Evolutionary conservation across 2,329 filamentous ascomycete genomes (phyloP).

Genomic region (Aurifilum marmelostoma): DNA sequence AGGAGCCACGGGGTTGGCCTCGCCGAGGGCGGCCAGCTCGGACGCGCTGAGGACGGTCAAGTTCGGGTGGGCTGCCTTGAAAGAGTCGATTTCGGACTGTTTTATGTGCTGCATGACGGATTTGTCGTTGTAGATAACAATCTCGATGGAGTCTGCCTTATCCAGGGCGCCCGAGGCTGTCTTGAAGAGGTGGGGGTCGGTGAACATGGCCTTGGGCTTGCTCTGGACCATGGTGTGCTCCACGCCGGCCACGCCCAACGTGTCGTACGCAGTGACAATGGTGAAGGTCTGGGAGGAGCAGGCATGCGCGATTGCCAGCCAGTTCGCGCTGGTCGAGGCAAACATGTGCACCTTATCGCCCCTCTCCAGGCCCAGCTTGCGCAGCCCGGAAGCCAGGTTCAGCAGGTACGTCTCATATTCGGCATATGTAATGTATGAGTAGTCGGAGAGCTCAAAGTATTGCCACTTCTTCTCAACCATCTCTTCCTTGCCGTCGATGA

Average conservation of each 20-base stretch:
- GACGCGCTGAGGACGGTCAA: conserved; percentile 58
- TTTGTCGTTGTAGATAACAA: conserved; percentile 65
- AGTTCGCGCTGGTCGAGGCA: conserved; percentile 81
- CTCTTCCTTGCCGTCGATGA: conserved; percentile 76
- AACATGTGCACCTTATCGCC: conserved; percentile 78
- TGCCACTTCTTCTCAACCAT: conserved; percentile 91
- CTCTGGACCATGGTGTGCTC: conserved; percentile 86
- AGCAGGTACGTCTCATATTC: conserved; percentile 75
- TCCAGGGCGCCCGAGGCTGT: conserved; percentile 61
- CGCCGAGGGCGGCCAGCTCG: conserved; percentile 59
- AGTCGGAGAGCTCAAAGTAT: conserved; percentile 82
- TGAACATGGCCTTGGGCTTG: conserved; percentile 79
- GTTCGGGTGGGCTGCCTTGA: conserved; percentile 59
- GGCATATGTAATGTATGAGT: conserved; percentile 75
- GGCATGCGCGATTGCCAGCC: conserved; percentile 80
- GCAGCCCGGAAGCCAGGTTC: conserved; percentile 72
- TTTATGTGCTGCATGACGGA: conserved; percentile 52
- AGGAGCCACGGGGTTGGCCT: conserved; percentile 71
- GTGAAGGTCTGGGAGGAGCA: conserved; percentile 83
- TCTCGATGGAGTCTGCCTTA: conserved; percentile 58
- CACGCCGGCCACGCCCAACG: conserved; percentile 81
- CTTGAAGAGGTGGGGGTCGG: conserved; percentile 77
- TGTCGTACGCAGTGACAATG: conserved; percentile 95
- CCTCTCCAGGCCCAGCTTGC: conserved; percentile 71
- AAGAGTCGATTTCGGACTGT: conserved; percentile 55